These are phyloP conservation scores for Neurospora terricola DNA, from an alignment of 495 filamentous ascomycete genomes.

Conservation along the genomic window DNA sequence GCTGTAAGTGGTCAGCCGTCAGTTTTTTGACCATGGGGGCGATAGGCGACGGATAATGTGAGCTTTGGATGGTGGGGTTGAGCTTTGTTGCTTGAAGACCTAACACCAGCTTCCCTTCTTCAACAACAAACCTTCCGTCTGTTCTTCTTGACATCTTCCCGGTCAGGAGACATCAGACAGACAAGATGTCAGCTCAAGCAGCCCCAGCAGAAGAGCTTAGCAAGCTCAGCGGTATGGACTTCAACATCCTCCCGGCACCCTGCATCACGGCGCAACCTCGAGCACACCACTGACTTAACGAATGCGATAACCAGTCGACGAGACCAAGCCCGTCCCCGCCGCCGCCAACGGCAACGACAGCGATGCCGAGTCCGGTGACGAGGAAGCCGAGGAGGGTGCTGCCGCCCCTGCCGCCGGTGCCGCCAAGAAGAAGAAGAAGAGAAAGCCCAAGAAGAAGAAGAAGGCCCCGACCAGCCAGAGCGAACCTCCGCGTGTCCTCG, in stretches of 20 bases:
- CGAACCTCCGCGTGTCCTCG: constrained; percentile 62
- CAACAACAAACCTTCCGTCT: background rate
- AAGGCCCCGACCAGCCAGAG: constrained; percentile 65
- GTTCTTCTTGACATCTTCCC: background rate
- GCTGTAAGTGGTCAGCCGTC: background rate
- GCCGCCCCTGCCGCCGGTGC: constrained; percentile 29
- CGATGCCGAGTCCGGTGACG: constrained; percentile 52
- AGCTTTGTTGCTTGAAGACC: background rate
- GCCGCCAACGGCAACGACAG: constrained; percentile 46
- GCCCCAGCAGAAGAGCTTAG: constrained; percentile 29
- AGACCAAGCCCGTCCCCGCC: constrained; percentile 35
- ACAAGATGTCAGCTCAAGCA: constrained; percentile 34
- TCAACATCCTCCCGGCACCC: background rate
- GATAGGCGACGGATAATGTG: background rate
- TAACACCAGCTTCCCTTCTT: background rate
- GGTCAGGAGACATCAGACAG: background rate
- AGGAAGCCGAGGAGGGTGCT: constrained; percentile 39
- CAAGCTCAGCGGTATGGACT: constrained; percentile 32
- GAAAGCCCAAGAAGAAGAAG: constrained; percentile 79
- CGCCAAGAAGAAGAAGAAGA: constrained; percentile 62
- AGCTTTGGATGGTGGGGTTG: background rate
- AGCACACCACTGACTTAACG: background rate
- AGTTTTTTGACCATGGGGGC: background rate
- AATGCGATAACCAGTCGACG: constrained; percentile 18
- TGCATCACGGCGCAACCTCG: constrained; percentile 7